Base-by-base conservation (phyloP, 164 flowering plant species). In the Echeveria elegans region DNA sequence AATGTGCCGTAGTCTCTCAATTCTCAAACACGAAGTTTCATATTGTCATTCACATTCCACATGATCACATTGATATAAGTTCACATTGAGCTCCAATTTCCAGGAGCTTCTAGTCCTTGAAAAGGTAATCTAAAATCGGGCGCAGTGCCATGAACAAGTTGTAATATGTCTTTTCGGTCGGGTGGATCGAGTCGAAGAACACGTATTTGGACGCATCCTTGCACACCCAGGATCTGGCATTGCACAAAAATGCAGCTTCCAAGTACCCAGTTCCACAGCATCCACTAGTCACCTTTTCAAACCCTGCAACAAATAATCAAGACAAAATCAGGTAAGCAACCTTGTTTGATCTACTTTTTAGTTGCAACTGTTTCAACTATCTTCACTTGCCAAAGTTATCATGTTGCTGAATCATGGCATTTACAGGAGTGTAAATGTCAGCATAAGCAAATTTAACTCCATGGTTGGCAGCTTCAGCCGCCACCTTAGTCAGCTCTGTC, bases 241-340 rank as follows among this genome's bases (percentile, higher is more conserved):
- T 82, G 73, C 96, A 89, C 64, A 82, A 59, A 23, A 72, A 59
- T 7, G 79, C 40, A 23, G 75, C 76, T 66, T 89, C 96, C 0
- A 84, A 0, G 5, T 71, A 38, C 4, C 96, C 92, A 1, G 81
- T 82, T 6, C 91, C 96, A 68, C 96, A 89, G 50, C 92, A 89
- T 1, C 91, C 96, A 2, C 24, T 70, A 38, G 61, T 67, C 6
- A 69, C 74, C 19, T 79, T 77, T 12, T 80, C 83, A 71, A 86
- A 86, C 24, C 86, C 92, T 89, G 66, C 58, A 52, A 8, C 45
- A 40, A 40, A 34, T 5, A 1, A 50, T 23, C n/a, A 3, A 16
- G 0, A 24, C 5, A 48, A 18, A 18, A 48, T 21, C 6, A 53
- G 10, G 53, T 48, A 5, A 48, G 5, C 53, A 18, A 48, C 23